phyloP scores from a whole-genome alignment of 2,329 filamentous ascomycete genomes.

The Colletotrichum sp. region DNA sequence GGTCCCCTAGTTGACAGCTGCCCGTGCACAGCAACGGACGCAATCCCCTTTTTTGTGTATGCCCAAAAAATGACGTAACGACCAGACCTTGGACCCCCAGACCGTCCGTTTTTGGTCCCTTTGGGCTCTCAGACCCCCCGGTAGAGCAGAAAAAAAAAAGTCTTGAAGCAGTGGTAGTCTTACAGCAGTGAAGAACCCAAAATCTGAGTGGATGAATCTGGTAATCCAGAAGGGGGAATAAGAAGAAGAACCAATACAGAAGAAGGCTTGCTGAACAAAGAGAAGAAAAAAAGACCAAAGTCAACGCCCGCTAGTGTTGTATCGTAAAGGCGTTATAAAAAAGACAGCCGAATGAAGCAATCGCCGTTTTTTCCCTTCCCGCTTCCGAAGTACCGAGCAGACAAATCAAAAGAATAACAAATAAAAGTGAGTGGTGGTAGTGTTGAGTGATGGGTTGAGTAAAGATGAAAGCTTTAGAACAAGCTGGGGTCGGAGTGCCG shows the following conservation, averaged over 20 bases:
- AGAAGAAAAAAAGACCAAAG: background rate
- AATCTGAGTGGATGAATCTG: background rate
- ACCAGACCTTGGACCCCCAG: background rate
- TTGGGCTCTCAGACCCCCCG: no score
- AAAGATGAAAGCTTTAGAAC: conserved; percentile 2
- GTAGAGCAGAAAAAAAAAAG: no score
- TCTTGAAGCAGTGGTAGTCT: background rate
- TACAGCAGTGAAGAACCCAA: background rate
- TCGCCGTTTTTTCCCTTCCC: background rate
- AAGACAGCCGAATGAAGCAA: background rate
- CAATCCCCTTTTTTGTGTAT: background rate
- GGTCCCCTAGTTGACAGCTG: conserved; percentile 4
- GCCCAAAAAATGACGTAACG: background rate
- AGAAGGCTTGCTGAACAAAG: background rate
- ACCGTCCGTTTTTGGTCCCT: background rate
- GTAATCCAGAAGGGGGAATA: background rate
- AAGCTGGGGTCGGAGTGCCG: conserved; percentile 22
- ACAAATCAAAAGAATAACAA: background rate
- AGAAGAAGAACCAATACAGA: background rate
- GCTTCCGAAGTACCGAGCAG: background rate
- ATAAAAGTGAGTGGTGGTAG: background rate
- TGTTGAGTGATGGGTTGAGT: background rate
- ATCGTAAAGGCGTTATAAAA: conserved; percentile 1
- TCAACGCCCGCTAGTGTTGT: conserved; percentile 10
- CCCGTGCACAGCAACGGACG: background rate